Evolutionary conservation across 2,329 filamentous ascomycete species (phyloP).

Genomic region (Metarhizium humberi): DNA sequence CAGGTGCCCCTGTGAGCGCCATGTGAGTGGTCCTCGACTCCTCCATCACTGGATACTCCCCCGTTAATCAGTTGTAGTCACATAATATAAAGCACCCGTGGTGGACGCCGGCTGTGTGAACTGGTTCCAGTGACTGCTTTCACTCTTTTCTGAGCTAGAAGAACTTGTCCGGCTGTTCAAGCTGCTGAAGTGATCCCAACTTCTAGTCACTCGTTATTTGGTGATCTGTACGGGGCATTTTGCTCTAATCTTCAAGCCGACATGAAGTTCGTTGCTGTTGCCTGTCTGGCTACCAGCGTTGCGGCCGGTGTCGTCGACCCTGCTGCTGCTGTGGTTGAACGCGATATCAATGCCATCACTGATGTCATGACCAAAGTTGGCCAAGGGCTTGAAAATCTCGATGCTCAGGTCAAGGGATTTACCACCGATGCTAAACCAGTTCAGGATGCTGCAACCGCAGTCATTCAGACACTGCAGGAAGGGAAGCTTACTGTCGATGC

Average conservation of each 20-base stretch:
- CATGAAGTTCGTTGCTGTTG: constrained; percentile 4
- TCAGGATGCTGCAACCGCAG: not conserved
- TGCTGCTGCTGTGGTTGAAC: not conserved
- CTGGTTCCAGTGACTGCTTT: not conserved
- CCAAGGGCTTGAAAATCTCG: not conserved
- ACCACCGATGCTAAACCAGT: not conserved
- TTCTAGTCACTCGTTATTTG: constrained; percentile 4
- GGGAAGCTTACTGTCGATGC: not conserved
- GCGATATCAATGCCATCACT: not conserved
- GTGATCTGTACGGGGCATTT: not conserved
- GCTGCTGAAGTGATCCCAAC: not conserved
- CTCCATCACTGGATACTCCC: not conserved
- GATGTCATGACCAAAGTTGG: not conserved
- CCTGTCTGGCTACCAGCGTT: constrained; percentile 5
- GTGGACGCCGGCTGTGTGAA: not conserved
- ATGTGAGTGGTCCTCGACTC: not conserved
- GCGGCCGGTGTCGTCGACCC: not conserved
- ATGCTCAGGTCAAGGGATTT: not conserved
- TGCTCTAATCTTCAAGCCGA: not conserved
- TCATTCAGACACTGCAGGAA: constrained; percentile 3
- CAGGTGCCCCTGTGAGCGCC: not conserved
- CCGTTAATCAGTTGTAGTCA: not conserved
- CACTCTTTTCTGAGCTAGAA: not conserved
- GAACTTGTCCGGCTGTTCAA: not conserved
- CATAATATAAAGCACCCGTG: not conserved